Base-by-base conservation (phyloP, 345 rosid species). In the Limnanthes douglasii region DNA sequence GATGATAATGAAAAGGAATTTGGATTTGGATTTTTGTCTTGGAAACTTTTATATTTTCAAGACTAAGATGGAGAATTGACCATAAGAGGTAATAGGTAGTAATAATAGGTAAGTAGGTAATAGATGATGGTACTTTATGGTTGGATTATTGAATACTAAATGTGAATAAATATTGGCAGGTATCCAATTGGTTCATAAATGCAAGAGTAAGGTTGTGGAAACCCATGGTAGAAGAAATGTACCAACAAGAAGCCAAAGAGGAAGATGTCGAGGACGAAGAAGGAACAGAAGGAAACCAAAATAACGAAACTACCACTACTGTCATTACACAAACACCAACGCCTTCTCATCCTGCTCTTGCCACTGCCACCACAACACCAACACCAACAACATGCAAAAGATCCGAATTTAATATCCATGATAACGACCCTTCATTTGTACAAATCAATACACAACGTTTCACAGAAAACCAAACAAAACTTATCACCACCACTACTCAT, bases 211-310 rank as follows among this genome's bases (percentile, higher is more conserved):
- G 98, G 36, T 54, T 90, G 68, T 90, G 98, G 98, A 90, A 90
- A 57, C 98, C 98, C 32, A 84, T 90, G 98, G 94, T 90, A 17
- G 98, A 90, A 54, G 98, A 90, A 33, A 90, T 90, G 95, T 90
- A 90, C 62, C 94, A 84, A 41, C 84, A 79, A 61, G 95, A 90
- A 39, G 16, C 66, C 27, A 90, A 70, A 53, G 86, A 73, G 11
- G 77, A 48, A 27, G 92, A 64, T 0, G 41, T 10, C 2, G 28
- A 17, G 4, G 21, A 27, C 6, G 37, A 25, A 18, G 53, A 46
- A 36, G 69, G 46, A 19, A 43, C 40, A 56, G 85, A 66, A 41
- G 51, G 9, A 29, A 48, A 59, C 48, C 63, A 38, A 46, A 45
- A 37, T 48, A 57, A 11, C 53, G 50, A 11, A 46, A 64, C 46